phyloP scores from a whole-genome alignment of 2,329 filamentous ascomycete genomes.

The Westerdykella aurantiaca region DNA sequence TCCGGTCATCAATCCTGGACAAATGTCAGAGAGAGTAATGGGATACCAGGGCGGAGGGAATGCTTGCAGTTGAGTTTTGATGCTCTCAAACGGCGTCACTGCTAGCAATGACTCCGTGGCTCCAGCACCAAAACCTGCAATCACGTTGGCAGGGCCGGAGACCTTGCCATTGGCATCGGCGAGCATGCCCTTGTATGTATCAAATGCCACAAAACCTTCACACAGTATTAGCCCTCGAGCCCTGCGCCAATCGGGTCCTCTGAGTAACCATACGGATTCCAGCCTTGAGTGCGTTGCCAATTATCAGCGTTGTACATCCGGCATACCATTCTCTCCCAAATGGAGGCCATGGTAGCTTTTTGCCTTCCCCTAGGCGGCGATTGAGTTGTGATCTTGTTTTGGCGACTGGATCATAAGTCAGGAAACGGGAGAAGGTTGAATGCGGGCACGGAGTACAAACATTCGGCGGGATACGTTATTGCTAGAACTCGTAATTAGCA shows the following conservation, averaged over 20 bases:
- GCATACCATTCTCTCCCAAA: conserved; percentile 96
- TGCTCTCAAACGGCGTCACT: conserved; percentile 94
- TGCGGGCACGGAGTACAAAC: conserved; percentile 44
- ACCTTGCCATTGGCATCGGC: conserved; percentile 81
- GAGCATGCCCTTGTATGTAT: conserved; percentile 82
- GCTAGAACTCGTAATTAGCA: conserved; percentile 44
- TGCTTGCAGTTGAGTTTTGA: conserved; percentile 79
- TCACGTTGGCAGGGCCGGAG: conserved; percentile 81
- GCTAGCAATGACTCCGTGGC: conserved; percentile 90
- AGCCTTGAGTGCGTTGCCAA: conserved; percentile 94
- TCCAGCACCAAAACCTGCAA: conserved; percentile 90
- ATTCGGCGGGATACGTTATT: conserved; percentile 92
- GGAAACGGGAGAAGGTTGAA: conserved; percentile 1
- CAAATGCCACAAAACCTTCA: conserved; percentile 85
- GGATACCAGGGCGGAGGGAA: conserved; percentile 2
- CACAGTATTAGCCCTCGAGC: neutral
- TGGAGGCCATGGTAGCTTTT: conserved; percentile 91
- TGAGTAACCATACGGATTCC: conserved; percentile 66
- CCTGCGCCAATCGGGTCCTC: neutral
- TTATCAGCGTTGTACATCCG: conserved; percentile 92
- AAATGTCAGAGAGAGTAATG: conserved; percentile 2
- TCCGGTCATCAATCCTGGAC: conserved; percentile 83
- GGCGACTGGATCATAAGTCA: conserved; percentile 55
- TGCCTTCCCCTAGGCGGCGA: conserved; percentile 66
- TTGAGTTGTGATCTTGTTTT: conserved; percentile 96